phyloP scores from a whole-genome alignment of 768 basidiomycete species.

The Candolleomyces aberdarensis region DNA sequence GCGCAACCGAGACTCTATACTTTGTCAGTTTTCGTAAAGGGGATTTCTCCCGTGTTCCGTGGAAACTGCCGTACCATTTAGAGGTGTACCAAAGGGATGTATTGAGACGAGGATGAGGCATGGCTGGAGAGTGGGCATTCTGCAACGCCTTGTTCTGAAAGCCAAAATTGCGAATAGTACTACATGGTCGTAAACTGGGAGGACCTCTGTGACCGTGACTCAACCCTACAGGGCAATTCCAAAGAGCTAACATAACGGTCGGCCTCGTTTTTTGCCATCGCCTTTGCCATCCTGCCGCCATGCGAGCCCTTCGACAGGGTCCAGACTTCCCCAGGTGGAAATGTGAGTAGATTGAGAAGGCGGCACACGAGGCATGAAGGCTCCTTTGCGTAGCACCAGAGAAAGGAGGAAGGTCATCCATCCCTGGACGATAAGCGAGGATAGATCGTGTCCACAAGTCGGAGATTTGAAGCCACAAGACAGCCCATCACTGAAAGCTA shows the following conservation, averaged over 20 bases:
- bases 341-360: constrained; percentile 81
- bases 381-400: constrained; percentile 95
- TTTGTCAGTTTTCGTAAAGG: no score
- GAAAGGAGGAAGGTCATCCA: constrained; percentile 97
- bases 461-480: constrained; percentile 89
- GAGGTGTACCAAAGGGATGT: no score
- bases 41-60: no score
- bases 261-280: constrained; percentile 41
- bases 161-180: no score
- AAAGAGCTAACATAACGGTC: constrained; percentile 28
- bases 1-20: no score
- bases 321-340: constrained; percentile 82
- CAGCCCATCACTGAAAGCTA: constrained; percentile 90
- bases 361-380: constrained; percentile 92
- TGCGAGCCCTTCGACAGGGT: constrained; percentile 67
- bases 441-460: constrained; percentile 93
- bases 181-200: no score
- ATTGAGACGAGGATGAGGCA: no score
- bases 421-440: constrained; percentile 90
- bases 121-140: no score
- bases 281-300: constrained; percentile 57
- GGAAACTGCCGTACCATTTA: no score
- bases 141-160: no score
- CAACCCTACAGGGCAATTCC: constrained; percentile 16
- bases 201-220: not conserved